Evolutionary conservation across 257 asterid genomes (phyloP).

Genomic region (Plantago major): DNA sequence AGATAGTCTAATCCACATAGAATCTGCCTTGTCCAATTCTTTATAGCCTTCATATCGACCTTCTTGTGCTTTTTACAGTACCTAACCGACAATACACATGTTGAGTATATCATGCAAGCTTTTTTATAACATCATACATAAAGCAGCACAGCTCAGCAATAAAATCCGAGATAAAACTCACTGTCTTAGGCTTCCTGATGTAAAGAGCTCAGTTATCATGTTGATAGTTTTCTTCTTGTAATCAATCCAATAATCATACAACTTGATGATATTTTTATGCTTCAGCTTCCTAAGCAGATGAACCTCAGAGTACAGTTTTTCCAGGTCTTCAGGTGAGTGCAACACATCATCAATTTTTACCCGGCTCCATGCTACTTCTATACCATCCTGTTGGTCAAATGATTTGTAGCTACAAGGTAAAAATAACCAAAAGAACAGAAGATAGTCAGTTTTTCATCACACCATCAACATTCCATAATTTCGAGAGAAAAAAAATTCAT

Average conservation of each 20-base stretch:
- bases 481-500: background rate
- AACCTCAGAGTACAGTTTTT: slow-evolving; percentile 70
- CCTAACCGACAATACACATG: slow-evolving; percentile 27
- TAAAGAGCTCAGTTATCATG: slow-evolving; percentile 89
- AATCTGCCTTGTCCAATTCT: slow-evolving; percentile 76
- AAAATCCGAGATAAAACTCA: slow-evolving; percentile 32
- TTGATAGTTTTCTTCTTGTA: slow-evolving; percentile 69
- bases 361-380: slow-evolving; percentile 66
- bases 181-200: slow-evolving; percentile 86
- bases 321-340: slow-evolving; percentile 56
- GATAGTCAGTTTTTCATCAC: background rate
- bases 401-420: slow-evolving; percentile 38
- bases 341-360: slow-evolving; percentile 42
- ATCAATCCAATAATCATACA: slow-evolving; percentile 57
- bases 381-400: slow-evolving; percentile 51
- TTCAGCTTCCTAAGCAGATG: slow-evolving; percentile 58
- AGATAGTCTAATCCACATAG: slow-evolving; percentile 69
- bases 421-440: background rate
- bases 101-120: slow-evolving; percentile 9
- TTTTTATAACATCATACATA: background rate
- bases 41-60: slow-evolving; percentile 74
- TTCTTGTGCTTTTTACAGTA: slow-evolving; percentile 56
- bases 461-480: background rate
- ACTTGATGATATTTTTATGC: slow-evolving; percentile 37
- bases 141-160: background rate